Percentiles rank a stretch among this genome's conserved stretches.
phyloP scores from a whole-genome alignment of 2,329 filamentous ascomycete species.

The Pleoardoris graminearum region DNA sequence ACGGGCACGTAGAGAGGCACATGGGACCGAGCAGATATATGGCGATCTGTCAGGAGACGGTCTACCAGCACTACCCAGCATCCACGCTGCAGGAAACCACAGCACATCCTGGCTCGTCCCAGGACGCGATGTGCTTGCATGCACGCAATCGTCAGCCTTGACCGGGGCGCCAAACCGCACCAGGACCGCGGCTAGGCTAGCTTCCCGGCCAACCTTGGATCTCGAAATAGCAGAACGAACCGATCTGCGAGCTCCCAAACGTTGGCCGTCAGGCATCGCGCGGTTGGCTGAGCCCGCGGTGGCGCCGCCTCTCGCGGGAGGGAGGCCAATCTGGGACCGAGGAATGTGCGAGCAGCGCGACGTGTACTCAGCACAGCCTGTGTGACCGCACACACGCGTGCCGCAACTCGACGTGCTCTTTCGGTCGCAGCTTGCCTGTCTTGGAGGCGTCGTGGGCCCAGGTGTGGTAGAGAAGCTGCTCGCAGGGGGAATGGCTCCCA shows the following conservation, averaged over 20 bases:
- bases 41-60: constrained; percentile 26
- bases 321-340: constrained; percentile 14
- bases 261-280: constrained; percentile 26
- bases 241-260: constrained; percentile 31
- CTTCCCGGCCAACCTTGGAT: constrained; percentile 25
- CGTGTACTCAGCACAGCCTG: neutral
- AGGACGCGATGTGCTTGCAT: constrained; percentile 22
- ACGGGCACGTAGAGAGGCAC: constrained; percentile 18
- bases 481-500: too few relatives aligned
- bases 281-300: constrained; percentile 17
- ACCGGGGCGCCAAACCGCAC: constrained; percentile 16
- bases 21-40: constrained; percentile 35
- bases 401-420: neutral
- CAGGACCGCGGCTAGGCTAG: constrained; percentile 20
- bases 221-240: constrained; percentile 33
- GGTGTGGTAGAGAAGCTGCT: too few relatives aligned
- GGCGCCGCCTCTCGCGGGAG: constrained; percentile 11
- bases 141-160: constrained; percentile 30
- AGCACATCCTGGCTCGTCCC: constrained; percentile 19
- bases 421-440: neutral
- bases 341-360: neutral
- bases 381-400: neutral
- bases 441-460: too few relatives aligned
- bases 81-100: constrained; percentile 31
- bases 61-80: constrained; percentile 17